phyloP scores from a whole-genome alignment of 1,284 basidiomycete species.

The Grifola frondosa region DNA sequence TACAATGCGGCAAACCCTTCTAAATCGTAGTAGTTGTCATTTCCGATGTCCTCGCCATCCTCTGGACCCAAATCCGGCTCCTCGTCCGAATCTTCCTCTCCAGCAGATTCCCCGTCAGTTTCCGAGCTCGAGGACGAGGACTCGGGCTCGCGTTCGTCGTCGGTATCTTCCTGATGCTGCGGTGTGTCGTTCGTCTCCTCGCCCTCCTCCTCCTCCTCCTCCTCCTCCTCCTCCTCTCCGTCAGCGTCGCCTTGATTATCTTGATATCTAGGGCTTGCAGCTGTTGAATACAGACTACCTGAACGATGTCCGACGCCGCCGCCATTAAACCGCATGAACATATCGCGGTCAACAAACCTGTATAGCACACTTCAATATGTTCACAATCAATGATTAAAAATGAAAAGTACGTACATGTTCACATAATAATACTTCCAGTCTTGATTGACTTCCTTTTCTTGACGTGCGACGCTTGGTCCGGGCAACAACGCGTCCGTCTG shows the following conservation, averaged over 20 bases:
- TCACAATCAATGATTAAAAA: constrained; percentile 3
- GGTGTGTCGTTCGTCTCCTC: too few relatives aligned
- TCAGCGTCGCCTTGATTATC: not conserved
- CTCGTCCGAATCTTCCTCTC: too few relatives aligned
- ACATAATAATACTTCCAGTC: constrained; percentile 5
- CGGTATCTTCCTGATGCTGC: too few relatives aligned
- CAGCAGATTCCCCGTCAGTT: too few relatives aligned
- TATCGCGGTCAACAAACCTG: constrained; percentile 6
- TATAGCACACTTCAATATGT: not conserved
- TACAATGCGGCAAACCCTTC: too few relatives aligned
- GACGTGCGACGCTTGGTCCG: constrained; percentile 1
- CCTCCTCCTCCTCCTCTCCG: not conserved
- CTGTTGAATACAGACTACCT: too few relatives aligned
- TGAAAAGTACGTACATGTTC: constrained; percentile 1
- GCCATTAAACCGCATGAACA: constrained; percentile 7
- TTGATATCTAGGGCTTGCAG: not conserved
- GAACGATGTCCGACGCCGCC: constrained; percentile 5
- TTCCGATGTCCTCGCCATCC: too few relatives aligned
- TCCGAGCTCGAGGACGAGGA: too few relatives aligned
- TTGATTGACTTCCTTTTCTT: not conserved
- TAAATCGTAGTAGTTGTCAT: too few relatives aligned
- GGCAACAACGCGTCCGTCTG: constrained; percentile 1
- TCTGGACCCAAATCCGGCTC: too few relatives aligned
- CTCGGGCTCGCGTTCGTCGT: too few relatives aligned
- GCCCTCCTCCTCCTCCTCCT: too few relatives aligned